Conservation (phyloP, 108 stramenopile genomes). For the Skeletonema menzelii region DNA sequence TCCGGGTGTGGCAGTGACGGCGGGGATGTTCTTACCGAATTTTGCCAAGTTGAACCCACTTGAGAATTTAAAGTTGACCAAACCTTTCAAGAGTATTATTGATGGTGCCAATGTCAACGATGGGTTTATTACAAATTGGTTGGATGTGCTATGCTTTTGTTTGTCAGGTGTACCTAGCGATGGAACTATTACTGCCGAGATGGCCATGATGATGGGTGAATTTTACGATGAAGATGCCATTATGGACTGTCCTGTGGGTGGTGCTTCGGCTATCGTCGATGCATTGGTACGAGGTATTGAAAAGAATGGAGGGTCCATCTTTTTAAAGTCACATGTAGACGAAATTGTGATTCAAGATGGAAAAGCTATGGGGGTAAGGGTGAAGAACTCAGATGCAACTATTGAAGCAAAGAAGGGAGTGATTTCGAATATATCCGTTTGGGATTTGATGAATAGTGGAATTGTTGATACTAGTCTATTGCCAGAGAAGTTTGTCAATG, state of each 20-base stretch:
- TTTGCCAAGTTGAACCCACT: conserved; percentile 71
- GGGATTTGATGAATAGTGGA: conserved; percentile 69
- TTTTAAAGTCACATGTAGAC: conserved; percentile 64
- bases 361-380: conserved; percentile 63
- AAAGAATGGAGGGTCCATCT: conserved; percentile 70
- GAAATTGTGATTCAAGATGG: conserved; percentile 72
- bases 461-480: conserved; percentile 55
- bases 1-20: conserved; percentile 56
- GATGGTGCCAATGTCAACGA: conserved; percentile 60
- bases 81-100: conserved; percentile 58
- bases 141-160: conserved; percentile 88
- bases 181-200: conserved; percentile 90
- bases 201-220: conserved; percentile 94
- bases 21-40: conserved; percentile 62
- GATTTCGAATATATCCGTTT: conserved; percentile 69
- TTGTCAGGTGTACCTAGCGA: conserved; percentile 78
- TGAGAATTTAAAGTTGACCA: conserved; percentile 72
- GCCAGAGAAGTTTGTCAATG: conserved; percentile 55
- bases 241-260: conserved; percentile 88
- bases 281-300: conserved; percentile 87
- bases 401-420: conserved; percentile 69
- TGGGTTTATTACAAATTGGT: conserved; percentile 79
- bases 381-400: not conserved
- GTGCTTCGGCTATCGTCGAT: conserved; percentile 81
- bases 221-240: conserved; percentile 75